phyloP scores from a whole-genome alignment of 768 basidiomycete genomes.

The Mycena albidolilacea region DNA sequence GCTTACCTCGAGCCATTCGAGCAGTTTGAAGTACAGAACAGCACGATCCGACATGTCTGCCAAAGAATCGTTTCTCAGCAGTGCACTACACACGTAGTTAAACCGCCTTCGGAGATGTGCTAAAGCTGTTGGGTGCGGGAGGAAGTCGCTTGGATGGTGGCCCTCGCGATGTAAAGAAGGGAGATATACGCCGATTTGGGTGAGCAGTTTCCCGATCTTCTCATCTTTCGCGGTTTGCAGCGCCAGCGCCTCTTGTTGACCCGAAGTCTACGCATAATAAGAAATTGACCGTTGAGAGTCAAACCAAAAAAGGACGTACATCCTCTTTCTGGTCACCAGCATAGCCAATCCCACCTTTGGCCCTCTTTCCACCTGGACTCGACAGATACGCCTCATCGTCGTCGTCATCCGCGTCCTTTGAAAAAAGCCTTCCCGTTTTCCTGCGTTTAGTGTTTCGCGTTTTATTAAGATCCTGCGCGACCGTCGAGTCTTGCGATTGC shows the following conservation, averaged over 20 bases:
- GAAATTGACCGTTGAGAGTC: background rate
- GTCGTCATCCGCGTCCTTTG: slow-evolving; percentile 43
- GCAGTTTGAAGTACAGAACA: slow-evolving; percentile 88
- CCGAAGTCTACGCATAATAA: slow-evolving; percentile 70
- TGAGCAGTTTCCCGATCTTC: slow-evolving; percentile 77
- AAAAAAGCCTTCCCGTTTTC: slow-evolving; percentile 52
- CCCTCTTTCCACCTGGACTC: slow-evolving; percentile 69
- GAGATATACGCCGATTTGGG: slow-evolving; percentile 84
- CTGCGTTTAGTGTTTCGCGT: slow-evolving; percentile 61
- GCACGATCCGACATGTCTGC: slow-evolving; percentile 94
- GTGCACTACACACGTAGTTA: slow-evolving; percentile 87
- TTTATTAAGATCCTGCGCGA: slow-evolving; percentile 52
- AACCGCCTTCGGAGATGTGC: slow-evolving; percentile 94
- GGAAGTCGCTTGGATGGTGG: slow-evolving; percentile 90
- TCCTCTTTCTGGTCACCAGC: slow-evolving; percentile 89
- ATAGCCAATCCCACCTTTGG: slow-evolving; percentile 89
- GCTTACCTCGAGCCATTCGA: slow-evolving; percentile 92
- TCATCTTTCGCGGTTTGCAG: slow-evolving; percentile 83
- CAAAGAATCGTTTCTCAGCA: slow-evolving; percentile 92
- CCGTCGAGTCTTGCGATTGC: slow-evolving; percentile 57
- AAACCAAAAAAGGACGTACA: slow-evolving; percentile 62
- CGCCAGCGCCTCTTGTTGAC: slow-evolving; percentile 83
- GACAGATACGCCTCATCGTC: slow-evolving; percentile 65
- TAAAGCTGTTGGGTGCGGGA: slow-evolving; percentile 92
- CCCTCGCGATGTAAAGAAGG: slow-evolving; percentile 84